Evolutionary conservation across 2,329 filamentous ascomycete species (phyloP), one percentile per base, ranked within the genome.

Genomic region (Penicillium psychrosexuale): DNA sequence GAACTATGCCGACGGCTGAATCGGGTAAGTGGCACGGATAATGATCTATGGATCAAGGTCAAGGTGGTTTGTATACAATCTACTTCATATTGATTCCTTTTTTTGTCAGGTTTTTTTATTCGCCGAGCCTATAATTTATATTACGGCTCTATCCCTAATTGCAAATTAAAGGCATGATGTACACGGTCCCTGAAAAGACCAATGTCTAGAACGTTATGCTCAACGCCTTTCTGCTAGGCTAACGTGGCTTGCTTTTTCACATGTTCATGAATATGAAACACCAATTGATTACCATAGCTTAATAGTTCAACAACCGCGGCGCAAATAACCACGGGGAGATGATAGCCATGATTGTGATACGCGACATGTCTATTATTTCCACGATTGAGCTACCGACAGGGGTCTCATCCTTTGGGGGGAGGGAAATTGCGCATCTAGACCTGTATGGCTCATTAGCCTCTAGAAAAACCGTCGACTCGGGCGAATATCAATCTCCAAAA

Each of bases 11-110:
- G 42, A 43, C 27, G 33, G 53, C 58, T 31, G 40, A 42, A 61
- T 59, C 42, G 52, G 59, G 60, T n/a, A 57, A 53, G 50, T 34
- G 15, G 28, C 43, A 53, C 44, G 49, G 51, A 56, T 30, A 36
- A 24, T 49, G 59, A 61, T 56, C 36, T 53, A 47, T 56, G 15
- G 30, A 27, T 24, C 38, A 33, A 34, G 48, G 22, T 27, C 28
- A 9, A 15, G 31, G 40, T 15, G 30, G 17, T 36, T 44, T 51
- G 27, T 37, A 28, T 15, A 17, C 12, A 8, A 28, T 44, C 6
- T 28, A 19, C 12, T 12, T 40, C 38, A 22, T 15, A 15, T 43
- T 42, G 5, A 24, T 22, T 40, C 19, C 3, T 12, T 31, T 31
- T 19, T 19, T n/a, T 30, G n/a, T 8, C 11, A 9, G 40, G 5